phyloP scores from a whole-genome alignment of 2,329 filamentous ascomycete genomes.

The Colletotrichum eremochloae region DNA sequence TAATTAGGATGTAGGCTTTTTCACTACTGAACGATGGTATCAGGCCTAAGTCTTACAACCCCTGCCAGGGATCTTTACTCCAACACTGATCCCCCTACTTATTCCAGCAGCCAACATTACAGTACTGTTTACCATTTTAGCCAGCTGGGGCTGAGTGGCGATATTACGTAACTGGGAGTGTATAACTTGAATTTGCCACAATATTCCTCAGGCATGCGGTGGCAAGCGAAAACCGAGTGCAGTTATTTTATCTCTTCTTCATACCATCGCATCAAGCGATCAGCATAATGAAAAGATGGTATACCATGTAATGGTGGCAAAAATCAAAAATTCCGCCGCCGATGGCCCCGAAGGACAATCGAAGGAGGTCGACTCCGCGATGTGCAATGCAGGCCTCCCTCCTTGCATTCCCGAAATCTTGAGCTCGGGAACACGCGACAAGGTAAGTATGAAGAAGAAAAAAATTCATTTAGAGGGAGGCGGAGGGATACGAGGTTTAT shows the following conservation, averaged over 20 bases:
- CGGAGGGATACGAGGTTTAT: not conserved
- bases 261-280: not conserved
- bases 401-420: constrained; percentile 1
- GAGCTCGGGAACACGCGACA: constrained; percentile 1
- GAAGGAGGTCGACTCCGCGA: constrained; percentile 1
- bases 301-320: not conserved
- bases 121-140: too few relatives aligned
- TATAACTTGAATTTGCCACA: too few relatives aligned
- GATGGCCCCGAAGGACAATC: constrained; percentile 11
- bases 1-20: too few relatives aligned
- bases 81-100: too few relatives aligned
- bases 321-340: constrained; percentile 8
- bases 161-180: too few relatives aligned
- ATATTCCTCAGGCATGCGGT: too few relatives aligned
- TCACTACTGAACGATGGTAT: too few relatives aligned
- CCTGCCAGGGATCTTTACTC: too few relatives aligned
- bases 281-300: not conserved
- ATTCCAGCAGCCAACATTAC: too few relatives aligned
- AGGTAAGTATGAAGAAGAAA: constrained; percentile 6
- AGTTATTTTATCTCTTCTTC: not conserved
- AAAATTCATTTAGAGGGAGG: not conserved
- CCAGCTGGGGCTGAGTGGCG: too few relatives aligned
- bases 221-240: too few relatives aligned
- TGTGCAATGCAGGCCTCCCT: constrained; percentile 10
- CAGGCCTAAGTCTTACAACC: too few relatives aligned